phyloP scores from a whole-genome alignment of 495 filamentous ascomycete genomes.

The Trichoderma parareesei region DNA sequence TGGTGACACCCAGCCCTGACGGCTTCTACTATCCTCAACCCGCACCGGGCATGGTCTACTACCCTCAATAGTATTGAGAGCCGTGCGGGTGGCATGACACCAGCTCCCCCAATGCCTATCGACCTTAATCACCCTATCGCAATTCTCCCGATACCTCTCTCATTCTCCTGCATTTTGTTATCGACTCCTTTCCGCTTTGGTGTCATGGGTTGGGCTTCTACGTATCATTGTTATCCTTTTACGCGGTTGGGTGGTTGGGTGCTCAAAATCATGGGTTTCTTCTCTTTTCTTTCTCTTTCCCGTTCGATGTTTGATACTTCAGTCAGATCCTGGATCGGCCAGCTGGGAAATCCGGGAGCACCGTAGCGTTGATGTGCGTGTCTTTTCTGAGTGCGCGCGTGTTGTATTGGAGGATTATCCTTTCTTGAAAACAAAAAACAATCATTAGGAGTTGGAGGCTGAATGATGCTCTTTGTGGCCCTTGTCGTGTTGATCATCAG shows the following conservation, averaged over 20 bases:
- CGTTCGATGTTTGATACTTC: neutral
- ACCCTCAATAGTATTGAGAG: slow-evolving; percentile 39
- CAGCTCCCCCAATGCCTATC: neutral
- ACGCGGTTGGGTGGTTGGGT: neutral
- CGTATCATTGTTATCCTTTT: slow-evolving; percentile 3
- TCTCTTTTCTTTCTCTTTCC: neutral
- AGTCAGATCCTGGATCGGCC: neutral
- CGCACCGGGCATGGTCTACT: slow-evolving; percentile 57
- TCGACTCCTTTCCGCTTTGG: neutral
- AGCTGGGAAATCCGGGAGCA: neutral
- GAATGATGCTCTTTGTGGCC: no score
- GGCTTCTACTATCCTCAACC: slow-evolving; percentile 67
- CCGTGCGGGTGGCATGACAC: neutral
- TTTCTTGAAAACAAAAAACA: neutral
- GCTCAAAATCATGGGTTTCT: slow-evolving; percentile 4
- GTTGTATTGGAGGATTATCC: neutral
- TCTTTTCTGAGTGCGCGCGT: neutral
- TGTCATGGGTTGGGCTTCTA: slow-evolving; percentile 6
- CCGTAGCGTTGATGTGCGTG: neutral
- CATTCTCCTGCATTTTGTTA: neutral
- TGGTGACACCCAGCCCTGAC: slow-evolving; percentile 66
- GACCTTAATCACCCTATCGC: neutral
- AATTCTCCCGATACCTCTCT: neutral
- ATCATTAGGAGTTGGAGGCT: neutral
- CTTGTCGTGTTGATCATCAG: no score